phyloP scores from a whole-genome alignment of 169 alveolate species.

The Eimeria necatrix region DNA sequence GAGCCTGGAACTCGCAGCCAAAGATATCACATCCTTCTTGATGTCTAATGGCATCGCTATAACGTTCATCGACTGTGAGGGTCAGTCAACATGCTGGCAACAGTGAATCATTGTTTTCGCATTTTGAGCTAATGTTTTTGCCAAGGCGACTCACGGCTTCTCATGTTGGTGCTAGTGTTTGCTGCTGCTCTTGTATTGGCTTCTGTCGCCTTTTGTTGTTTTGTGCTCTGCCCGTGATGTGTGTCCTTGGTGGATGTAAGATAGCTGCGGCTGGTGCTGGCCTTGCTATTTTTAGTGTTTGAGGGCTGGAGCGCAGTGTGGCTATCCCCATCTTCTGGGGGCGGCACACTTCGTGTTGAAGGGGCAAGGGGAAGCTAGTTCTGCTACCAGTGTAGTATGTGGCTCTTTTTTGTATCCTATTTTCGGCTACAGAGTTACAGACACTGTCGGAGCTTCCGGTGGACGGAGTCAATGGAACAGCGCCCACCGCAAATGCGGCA shows the following conservation, averaged over 20 bases:
- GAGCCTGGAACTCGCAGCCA: slow-evolving; percentile 11
- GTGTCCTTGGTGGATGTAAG: no score
- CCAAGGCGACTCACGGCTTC: background rate
- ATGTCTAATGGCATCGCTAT: background rate
- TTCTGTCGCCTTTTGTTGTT: no score
- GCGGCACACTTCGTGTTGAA: no score
- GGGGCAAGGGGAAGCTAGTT: no score
- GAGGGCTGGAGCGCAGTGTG: no score
- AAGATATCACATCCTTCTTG: slow-evolving; percentile 30
- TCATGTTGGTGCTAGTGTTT: background rate
- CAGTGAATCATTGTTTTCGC: no score
- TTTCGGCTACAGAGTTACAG: slow-evolving; percentile 17
- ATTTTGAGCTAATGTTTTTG: background rate
- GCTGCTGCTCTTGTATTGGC: background rate
- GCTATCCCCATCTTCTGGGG: no score
- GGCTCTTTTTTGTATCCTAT: background rate
- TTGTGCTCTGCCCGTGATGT: no score
- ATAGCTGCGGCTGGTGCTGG: no score
- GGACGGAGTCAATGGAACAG: background rate
- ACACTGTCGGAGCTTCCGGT: slow-evolving; percentile 9
- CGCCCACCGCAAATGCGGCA: background rate
- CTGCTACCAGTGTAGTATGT: no score
- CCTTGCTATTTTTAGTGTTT: no score
- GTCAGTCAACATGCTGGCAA: background rate
- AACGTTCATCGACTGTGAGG: slow-evolving; percentile 37